Evolutionary conservation across 2,329 filamentous ascomycete species (phyloP).

Genomic region (Mycosphaerelloides madeirae): DNA sequence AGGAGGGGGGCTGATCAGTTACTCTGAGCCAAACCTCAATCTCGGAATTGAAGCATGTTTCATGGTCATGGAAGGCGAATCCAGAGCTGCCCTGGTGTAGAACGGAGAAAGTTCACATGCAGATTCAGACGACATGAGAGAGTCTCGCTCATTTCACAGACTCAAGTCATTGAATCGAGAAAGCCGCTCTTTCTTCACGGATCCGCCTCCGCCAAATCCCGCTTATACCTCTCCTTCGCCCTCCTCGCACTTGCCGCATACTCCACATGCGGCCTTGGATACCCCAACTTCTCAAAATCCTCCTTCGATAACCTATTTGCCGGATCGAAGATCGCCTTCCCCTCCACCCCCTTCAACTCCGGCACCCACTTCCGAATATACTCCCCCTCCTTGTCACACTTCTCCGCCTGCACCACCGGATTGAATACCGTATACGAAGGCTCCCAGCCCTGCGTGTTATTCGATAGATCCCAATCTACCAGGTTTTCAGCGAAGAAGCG

Average conservation of each 20-base stretch:
- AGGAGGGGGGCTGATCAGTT: no score
- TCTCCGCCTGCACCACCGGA: slow-evolving; percentile 73
- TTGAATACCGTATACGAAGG: slow-evolving; percentile 49
- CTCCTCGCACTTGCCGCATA: slow-evolving; percentile 41
- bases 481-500: slow-evolving; percentile 49
- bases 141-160: no score
- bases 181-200: no score
- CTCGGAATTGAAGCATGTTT: no score
- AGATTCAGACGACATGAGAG: no score
- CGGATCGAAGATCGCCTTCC: slow-evolving; percentile 49
- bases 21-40: no score
- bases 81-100: no score
- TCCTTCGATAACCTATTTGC: slow-evolving; percentile 40
- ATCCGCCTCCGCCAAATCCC: slow-evolving; percentile 40
- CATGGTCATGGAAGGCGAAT: no score
- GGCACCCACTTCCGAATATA: slow-evolving; percentile 82
- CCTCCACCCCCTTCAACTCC: slow-evolving; percentile 56
- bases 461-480: slow-evolving; percentile 45
- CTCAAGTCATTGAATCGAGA: no score
- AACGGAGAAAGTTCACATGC: no score
- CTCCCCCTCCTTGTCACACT: slow-evolving; percentile 69
- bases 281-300: slow-evolving; percentile 48
- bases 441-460: slow-evolving; percentile 52
- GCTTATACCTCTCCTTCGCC: slow-evolving; percentile 42
- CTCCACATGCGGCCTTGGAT: slow-evolving; percentile 44